A percentile compares a stretch with the other conserved stretches of the same genome.
Conservation (phyloP, 768 basidiomycete species). For the Pulveroboletus sp. region DNA sequence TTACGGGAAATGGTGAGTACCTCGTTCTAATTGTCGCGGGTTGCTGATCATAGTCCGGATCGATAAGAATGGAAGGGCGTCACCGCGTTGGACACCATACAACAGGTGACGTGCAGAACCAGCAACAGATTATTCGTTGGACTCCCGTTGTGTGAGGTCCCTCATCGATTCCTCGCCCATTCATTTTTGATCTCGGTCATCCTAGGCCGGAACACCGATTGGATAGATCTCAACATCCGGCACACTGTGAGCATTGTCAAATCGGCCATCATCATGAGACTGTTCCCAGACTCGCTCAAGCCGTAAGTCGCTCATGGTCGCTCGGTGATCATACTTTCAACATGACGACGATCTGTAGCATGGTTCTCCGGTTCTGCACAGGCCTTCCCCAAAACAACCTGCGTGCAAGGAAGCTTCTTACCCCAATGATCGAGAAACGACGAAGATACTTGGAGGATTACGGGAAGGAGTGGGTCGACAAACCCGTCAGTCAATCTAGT, state of each 20-base stretch:
- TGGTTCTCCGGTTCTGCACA: not conserved
- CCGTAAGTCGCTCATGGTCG: not conserved
- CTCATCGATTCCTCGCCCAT: not conserved
- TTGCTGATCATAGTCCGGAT: not conserved
- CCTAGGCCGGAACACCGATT: slow-evolving; percentile 17
- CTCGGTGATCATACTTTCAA: too few species aligned
- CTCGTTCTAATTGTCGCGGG: not conserved
- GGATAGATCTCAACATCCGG: slow-evolving; percentile 28
- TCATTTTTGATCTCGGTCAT: slow-evolving; percentile 8
- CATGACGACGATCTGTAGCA: not conserved
- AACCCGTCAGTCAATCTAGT: not conserved
- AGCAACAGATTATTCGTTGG: slow-evolving; percentile 50
- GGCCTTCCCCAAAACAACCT: not conserved
- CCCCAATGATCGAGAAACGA: not conserved
- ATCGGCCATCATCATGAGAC: slow-evolving; percentile 15
- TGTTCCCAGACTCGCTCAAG: slow-evolving; percentile 26
- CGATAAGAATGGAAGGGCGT: slow-evolving; percentile 40
- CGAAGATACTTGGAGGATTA: not conserved
- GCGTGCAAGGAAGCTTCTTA: not conserved
- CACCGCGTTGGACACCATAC: slow-evolving; percentile 22
- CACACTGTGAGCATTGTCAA: slow-evolving; percentile 28
- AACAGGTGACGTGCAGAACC: slow-evolving; percentile 38
- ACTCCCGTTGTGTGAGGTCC: slow-evolving; percentile 40
- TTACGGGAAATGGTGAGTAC: slow-evolving; percentile 11
- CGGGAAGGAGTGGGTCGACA: not conserved